phyloP scores from a whole-genome alignment of 768 basidiomycete genomes.

The Calvatia gigantea region DNA sequence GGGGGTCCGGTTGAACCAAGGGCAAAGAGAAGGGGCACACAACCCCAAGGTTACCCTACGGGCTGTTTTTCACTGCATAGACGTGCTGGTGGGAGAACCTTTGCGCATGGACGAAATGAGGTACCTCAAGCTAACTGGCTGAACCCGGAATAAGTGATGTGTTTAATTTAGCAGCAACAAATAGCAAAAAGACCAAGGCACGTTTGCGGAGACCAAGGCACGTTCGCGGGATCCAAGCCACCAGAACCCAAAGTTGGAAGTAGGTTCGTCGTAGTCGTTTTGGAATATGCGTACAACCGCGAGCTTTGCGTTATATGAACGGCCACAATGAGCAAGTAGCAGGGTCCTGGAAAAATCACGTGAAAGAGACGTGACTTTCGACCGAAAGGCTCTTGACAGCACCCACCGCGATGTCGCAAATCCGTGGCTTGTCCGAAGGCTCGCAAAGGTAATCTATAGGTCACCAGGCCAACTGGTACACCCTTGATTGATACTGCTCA shows the following conservation, averaged over 20 bases:
- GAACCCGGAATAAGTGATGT: not conserved
- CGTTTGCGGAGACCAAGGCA: not conserved
- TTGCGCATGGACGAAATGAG: not conserved
- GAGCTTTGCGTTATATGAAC: too few species aligned
- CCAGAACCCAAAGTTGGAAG: too few species aligned
- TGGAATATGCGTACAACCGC: not conserved
- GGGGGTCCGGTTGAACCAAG: too few species aligned
- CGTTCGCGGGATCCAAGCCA: not conserved
- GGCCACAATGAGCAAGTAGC: too few species aligned
- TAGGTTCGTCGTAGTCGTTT: not conserved
- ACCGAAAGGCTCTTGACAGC: too few species aligned
- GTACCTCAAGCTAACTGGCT: not conserved
- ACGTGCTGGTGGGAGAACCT: not conserved
- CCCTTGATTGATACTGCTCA: not conserved
- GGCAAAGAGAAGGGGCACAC: not conserved
- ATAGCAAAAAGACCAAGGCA: not conserved
- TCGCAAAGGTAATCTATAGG: not conserved
- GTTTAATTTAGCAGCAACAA: not conserved
- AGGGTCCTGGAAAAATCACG: too few species aligned
- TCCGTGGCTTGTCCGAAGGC: too few species aligned
- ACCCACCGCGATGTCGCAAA: too few species aligned
- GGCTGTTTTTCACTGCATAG: not conserved
- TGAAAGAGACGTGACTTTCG: too few species aligned
- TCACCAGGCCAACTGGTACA: not conserved
- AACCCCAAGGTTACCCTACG: not conserved